phyloP scores from a whole-genome alignment of 2,329 filamentous ascomycete genomes.

The Clarireedia monteithiana region DNA sequence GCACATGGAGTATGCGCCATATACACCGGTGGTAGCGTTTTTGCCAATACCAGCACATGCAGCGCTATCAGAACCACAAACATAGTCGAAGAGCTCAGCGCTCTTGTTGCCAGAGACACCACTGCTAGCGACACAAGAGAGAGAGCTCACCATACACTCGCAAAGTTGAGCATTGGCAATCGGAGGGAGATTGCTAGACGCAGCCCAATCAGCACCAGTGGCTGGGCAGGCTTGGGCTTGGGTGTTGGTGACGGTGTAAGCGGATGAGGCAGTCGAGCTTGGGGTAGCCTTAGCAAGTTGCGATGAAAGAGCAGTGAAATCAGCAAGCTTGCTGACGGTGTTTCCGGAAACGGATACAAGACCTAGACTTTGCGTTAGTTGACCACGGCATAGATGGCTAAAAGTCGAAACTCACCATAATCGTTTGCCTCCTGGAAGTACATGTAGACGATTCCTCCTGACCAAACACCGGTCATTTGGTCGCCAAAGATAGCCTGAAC shows the following conservation, averaged over 20 bases:
- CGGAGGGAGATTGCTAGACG: constrained; percentile 66
- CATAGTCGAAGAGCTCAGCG: constrained; percentile 62
- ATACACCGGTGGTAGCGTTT: constrained; percentile 60
- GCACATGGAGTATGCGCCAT: constrained; percentile 77
- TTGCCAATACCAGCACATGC: constrained; percentile 62
- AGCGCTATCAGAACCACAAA: constrained; percentile 52
- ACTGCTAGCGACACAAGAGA: constrained; percentile 61
- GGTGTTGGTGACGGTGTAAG: constrained; percentile 70
- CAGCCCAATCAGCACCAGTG: constrained; percentile 58
- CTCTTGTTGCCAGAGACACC: constrained; percentile 50
- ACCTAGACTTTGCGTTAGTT: constrained; percentile 37
- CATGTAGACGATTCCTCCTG: constrained; percentile 98
- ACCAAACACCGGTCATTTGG: constrained; percentile 82
- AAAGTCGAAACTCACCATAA: constrained; percentile 51
- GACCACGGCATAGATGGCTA: neutral
- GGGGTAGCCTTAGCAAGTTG: constrained; percentile 63
- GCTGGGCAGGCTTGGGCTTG: constrained; percentile 63
- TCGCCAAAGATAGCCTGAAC: constrained; percentile 71
- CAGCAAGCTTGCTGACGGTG: constrained; percentile 57
- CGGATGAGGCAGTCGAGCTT: constrained; percentile 52
- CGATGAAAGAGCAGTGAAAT: constrained; percentile 66
- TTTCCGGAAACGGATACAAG: constrained; percentile 56
- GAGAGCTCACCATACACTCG: constrained; percentile 71
- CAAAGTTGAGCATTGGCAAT: constrained; percentile 73
- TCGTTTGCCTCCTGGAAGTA: constrained; percentile 90